phyloP scores from a whole-genome alignment of 768 basidiomycete genomes.

The Lentinus tigrinus region DNA sequence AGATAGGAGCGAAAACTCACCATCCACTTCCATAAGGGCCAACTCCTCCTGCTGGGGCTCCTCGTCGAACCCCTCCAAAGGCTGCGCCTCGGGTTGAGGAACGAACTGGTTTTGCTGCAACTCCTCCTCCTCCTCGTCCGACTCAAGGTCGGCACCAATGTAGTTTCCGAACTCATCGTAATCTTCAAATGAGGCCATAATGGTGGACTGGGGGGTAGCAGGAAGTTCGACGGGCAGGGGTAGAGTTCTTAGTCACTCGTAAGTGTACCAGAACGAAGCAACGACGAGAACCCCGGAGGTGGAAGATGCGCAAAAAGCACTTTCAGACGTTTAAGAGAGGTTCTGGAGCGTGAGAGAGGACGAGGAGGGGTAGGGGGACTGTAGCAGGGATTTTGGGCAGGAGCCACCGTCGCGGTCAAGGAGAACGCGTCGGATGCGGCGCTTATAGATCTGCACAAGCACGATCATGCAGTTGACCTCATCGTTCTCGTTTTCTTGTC shows the following conservation, averaged over 20 bases:
- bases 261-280: neutral
- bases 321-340: neutral
- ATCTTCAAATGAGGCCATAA: constrained; percentile 66
- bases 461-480: neutral
- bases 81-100: constrained; percentile 36
- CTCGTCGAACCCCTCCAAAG: constrained; percentile 83
- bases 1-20: constrained; percentile 37
- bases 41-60: constrained; percentile 53
- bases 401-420: constrained; percentile 17
- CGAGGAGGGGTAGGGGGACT: neutral
- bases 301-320: neutral
- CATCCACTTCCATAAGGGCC: constrained; percentile 85
- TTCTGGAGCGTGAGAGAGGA: neutral
- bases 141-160: constrained; percentile 92
- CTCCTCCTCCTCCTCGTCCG: constrained; percentile 71
- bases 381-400: constrained; percentile 7
- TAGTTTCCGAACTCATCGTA: constrained; percentile 98
- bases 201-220: neutral
- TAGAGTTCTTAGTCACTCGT: neutral
- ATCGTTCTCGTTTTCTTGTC: neutral
- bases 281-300: neutral
- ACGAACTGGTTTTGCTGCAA: constrained; percentile 50
- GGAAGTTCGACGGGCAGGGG: neutral
- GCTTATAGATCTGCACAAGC: constrained; percentile 7
- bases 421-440: constrained; percentile 17